Evolutionary conservation across 805 yeast genomes (phyloP), one percentile per base, ranked within the genome.

Genomic region (Sugiyamaella floridensis): DNA sequence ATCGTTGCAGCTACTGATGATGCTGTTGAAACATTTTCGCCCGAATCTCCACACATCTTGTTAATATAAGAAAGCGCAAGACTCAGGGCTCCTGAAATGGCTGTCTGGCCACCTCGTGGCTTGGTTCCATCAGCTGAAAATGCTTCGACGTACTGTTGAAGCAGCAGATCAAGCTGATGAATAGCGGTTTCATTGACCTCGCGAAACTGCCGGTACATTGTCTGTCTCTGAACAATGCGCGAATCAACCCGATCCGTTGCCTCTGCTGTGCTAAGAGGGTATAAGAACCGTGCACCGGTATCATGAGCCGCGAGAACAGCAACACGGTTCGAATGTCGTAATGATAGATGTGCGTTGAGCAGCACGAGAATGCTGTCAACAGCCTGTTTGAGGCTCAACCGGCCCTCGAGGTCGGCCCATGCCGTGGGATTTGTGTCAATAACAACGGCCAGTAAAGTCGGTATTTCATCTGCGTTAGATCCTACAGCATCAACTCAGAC

Each of bases 321-420:
- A 9, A 92, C 95, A 62, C 80, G 80, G 66, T 93, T 93, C 40
- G 89, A 81, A 59, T 86, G 86, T 67, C 87, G 87, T 48, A 88
- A 74, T 0, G 98, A 83, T 46, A 93, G 66, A 67, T 93, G 99
- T 1, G 95, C 89, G 67, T 93, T 93, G 49, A 90, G 67, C 62
- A 85, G 82, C 20, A 93, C 89, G 32, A 89, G 68, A 8, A 90
- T 63, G 1, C 90, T 73, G 56, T 85, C 77, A 6, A 85, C 67
- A 7, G 85, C 81, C 43, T 82, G 81, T 55, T 78, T 75, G 19
- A 88, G 67, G 43, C 80, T 63, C n/a, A 77, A 63, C 45, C 69
- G 52, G 54, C 63, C 60, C 50, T 63, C 52, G 37, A 62, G 58
- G 49, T 65, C 60, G 54, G 72, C 73, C 92, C 92, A 86, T 44